Conservation (phyloP, 371 early-diverging fungal genomes). For the Haplosporangium sp. region DNA sequence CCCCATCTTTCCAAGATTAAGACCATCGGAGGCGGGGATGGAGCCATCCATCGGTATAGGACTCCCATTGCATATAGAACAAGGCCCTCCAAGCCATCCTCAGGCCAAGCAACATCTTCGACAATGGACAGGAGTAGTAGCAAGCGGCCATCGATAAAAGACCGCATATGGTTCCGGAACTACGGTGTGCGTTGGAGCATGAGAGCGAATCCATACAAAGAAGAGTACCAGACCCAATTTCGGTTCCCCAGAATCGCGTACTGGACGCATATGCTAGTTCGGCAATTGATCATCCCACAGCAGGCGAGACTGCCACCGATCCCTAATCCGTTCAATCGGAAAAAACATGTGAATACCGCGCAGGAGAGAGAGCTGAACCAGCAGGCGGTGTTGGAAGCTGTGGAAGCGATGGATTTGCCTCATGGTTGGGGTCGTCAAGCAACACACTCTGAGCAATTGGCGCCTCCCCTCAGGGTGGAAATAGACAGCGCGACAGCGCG, state of each 20-base stretch:
- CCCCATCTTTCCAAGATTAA: constrained; percentile 10
- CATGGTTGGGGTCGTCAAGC: background rate
- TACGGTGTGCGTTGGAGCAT: background rate
- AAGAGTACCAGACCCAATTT: constrained; percentile 29
- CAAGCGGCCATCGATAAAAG: constrained; percentile 3
- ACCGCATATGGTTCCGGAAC: background rate
- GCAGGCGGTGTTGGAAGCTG: background rate
- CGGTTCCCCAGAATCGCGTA: constrained; percentile 34
- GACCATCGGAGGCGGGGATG: constrained; percentile 33
- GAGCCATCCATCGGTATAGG: background rate
- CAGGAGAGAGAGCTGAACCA: background rate
- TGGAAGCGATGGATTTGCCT: background rate
- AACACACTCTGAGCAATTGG: too few species aligned
- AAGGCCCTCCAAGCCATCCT: background rate
- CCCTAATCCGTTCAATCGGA: constrained; percentile 20
- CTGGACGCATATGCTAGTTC: constrained; percentile 25
- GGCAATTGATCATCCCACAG: constrained; percentile 23
- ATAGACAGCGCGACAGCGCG: background rate
- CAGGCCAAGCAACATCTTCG: background rate
- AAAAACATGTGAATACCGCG: background rate
- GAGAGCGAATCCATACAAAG: background rate
- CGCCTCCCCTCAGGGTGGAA: too few species aligned
- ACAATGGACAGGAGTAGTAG: background rate
- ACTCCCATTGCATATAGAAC: background rate
- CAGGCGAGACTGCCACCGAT: constrained; percentile 34